A percentile compares a stretch with the other conserved stretches of the same genome.
These are phyloP conservation scores for Simplicillium aogashimaense DNA, from an alignment of 2,329 filamentous ascomycete species.

Conservation along the genomic window DNA sequence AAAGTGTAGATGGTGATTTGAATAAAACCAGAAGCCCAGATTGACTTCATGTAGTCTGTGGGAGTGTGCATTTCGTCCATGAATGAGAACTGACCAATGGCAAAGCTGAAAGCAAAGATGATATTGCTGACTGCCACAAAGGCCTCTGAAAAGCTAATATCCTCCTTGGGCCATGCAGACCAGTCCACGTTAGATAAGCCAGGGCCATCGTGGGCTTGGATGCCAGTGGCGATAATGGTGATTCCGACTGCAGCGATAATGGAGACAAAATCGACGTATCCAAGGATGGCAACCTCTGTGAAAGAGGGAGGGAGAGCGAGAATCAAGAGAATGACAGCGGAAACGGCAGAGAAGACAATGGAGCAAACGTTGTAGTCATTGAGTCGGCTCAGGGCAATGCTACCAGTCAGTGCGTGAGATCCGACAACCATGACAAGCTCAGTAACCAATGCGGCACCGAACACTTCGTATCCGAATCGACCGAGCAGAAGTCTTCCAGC, in stretches of 20 bases:
- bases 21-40: constrained; percentile 45
- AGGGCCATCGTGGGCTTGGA: constrained; percentile 17
- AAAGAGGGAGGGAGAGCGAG: constrained; percentile 29
- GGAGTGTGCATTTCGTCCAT: constrained; percentile 33
- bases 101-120: constrained; percentile 50
- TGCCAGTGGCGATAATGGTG: constrained; percentile 51
- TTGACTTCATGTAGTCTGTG: constrained; percentile 30
- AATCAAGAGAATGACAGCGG: constrained; percentile 24
- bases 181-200: constrained; percentile 10
- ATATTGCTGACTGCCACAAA: constrained; percentile 53
- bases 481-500: constrained; percentile 50
- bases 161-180: constrained; percentile 24
- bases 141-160: constrained; percentile 35
- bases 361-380: constrained; percentile 36
- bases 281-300: constrained; percentile 26
- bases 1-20: constrained; percentile 53
- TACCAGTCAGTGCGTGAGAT: constrained; percentile 57
- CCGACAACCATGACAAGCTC: constrained; percentile 57
- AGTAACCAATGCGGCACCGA: constrained; percentile 44
- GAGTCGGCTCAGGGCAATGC: constrained; percentile 52
- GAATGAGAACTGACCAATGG: constrained; percentile 29
- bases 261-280: constrained; percentile 42
- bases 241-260: constrained; percentile 50
- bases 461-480: constrained; percentile 42
- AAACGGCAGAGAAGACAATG: constrained; percentile 25